These are phyloP conservation scores for Entomortierella chlamydospora DNA, from an alignment of 192 early-diverging fungal species.

Conservation along the genomic window DNA sequence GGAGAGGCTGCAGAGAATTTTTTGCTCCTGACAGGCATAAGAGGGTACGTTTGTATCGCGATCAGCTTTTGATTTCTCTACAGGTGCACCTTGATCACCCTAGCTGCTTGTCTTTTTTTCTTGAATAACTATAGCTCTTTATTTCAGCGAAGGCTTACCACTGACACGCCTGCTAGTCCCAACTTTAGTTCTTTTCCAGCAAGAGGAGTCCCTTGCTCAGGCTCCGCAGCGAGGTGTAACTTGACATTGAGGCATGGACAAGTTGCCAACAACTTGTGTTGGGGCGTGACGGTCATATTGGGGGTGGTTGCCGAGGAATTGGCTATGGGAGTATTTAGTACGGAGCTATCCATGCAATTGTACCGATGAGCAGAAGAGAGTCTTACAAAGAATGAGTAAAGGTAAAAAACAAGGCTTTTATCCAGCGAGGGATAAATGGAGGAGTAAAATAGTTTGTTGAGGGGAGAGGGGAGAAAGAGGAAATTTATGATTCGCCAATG, in stretches of 20 bases:
- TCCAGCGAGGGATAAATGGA: too few species aligned
- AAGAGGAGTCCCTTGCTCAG: background rate
- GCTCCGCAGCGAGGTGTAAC: constrained; percentile 36
- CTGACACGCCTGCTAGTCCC: constrained; percentile 44
- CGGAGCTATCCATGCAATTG: too few species aligned
- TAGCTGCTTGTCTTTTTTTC: too few species aligned
- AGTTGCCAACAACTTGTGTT: constrained; percentile 19
- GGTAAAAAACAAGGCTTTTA: too few species aligned
- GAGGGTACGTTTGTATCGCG: background rate
- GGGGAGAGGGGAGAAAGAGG: too few species aligned
- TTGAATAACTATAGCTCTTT: too few species aligned
- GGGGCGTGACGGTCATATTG: constrained; percentile 21
- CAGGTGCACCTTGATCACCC: background rate
- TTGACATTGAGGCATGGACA: constrained; percentile 54
- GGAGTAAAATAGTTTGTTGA: too few species aligned
- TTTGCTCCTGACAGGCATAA: constrained; percentile 32
- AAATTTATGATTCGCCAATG: too few species aligned
- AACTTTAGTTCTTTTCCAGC: constrained; percentile 34
- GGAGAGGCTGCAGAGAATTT: constrained; percentile 48
- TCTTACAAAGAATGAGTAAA: too few species aligned
- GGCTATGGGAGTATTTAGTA: too few species aligned
- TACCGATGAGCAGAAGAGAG: too few species aligned
- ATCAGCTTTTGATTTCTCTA: background rate
- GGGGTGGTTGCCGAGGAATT: too few species aligned
- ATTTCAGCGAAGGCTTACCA: constrained; percentile 22